Percentiles rank a stretch among this genome's conserved stretches.
Evolutionary conservation across 2,329 filamentous ascomycete genomes (phyloP).

Genomic region (Orbilia ellipsospora): DNA sequence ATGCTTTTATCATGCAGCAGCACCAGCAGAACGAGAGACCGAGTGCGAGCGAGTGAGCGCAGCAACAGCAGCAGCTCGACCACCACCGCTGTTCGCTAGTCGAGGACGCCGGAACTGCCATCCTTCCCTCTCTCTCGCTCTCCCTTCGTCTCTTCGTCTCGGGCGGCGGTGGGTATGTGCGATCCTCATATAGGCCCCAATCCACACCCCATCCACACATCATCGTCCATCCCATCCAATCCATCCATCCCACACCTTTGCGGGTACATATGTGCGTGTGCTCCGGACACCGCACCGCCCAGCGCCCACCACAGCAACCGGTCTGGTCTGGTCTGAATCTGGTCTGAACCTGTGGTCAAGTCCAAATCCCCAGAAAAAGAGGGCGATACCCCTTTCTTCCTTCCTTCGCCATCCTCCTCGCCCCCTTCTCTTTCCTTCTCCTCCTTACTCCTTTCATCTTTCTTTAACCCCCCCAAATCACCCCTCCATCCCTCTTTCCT

Average conservation of each 20-base stretch:
- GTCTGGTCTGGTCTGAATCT: constrained; percentile 3
- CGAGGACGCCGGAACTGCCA: neutral
- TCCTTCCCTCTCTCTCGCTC: no score
- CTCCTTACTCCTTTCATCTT: constrained; percentile 59
- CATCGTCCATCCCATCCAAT: no score
- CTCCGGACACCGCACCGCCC: constrained; percentile 14
- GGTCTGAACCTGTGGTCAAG: neutral
- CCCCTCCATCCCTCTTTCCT: constrained; percentile 59
- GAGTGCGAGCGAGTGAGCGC: constrained; percentile 1
- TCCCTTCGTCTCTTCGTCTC: neutral
- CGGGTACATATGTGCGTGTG: constrained; percentile 42
- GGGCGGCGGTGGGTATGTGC: constrained; percentile 44
- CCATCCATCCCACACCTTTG: constrained; percentile 50
- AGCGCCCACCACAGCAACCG: constrained; percentile 25
- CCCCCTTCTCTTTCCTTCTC: constrained; percentile 59
- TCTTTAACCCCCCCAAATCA: constrained; percentile 60
- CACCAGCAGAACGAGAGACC: neutral
- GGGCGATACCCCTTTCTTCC: constrained; percentile 54
- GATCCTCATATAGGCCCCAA: constrained; percentile 32
- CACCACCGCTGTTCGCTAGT: no score
- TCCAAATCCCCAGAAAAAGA: constrained; percentile 54
- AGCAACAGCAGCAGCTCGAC: no score
- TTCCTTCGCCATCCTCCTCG: constrained; percentile 59
- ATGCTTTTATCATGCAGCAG: constrained; percentile 28
- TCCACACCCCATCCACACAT: no score